These are phyloP conservation scores for Pseudogymnoascus sp. DNA, from an alignment of 2,329 filamentous ascomycete genomes.

Conservation along the genomic window DNA sequence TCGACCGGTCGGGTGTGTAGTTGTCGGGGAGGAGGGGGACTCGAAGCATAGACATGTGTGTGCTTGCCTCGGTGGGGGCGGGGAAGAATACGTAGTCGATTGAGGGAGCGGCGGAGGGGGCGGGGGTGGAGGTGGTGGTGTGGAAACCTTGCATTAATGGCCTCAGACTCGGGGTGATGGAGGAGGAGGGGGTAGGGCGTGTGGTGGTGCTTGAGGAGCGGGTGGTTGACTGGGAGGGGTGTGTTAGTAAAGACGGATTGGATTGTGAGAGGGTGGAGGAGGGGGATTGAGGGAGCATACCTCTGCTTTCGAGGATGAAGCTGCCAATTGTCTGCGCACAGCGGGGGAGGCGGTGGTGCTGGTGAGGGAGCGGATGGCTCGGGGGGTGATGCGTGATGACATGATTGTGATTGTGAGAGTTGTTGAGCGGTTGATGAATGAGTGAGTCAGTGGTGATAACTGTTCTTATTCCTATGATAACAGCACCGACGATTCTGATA, in stretches of 20 bases:
- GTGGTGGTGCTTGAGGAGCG: slow-evolving; percentile 21
- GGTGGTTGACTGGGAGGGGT: slow-evolving; percentile 20
- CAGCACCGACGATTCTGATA: neutral
- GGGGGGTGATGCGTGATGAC: neutral
- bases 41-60: slow-evolving; percentile 25
- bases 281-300: slow-evolving; percentile 14
- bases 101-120: slow-evolving; percentile 29
- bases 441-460: neutral
- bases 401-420: neutral
- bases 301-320: slow-evolving; percentile 22
- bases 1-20: slow-evolving; percentile 31
- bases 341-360: neutral
- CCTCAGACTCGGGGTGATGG: slow-evolving; percentile 31
- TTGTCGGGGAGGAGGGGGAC: slow-evolving; percentile 55
- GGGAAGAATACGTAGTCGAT: slow-evolving; percentile 50
- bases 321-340: slow-evolving; percentile 20
- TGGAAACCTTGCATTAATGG: slow-evolving; percentile 59
- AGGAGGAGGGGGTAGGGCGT: slow-evolving; percentile 27
- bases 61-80: slow-evolving; percentile 14
- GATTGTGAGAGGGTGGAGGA: slow-evolving; percentile 15
- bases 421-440: neutral
- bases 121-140: slow-evolving; percentile 36
- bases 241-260: too few relatives aligned
- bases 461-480: neutral
- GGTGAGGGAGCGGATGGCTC: neutral